These are phyloP conservation scores for Xylaria longipes DNA, from an alignment of 495 filamentous ascomycete genomes.

Conservation along the genomic window DNA sequence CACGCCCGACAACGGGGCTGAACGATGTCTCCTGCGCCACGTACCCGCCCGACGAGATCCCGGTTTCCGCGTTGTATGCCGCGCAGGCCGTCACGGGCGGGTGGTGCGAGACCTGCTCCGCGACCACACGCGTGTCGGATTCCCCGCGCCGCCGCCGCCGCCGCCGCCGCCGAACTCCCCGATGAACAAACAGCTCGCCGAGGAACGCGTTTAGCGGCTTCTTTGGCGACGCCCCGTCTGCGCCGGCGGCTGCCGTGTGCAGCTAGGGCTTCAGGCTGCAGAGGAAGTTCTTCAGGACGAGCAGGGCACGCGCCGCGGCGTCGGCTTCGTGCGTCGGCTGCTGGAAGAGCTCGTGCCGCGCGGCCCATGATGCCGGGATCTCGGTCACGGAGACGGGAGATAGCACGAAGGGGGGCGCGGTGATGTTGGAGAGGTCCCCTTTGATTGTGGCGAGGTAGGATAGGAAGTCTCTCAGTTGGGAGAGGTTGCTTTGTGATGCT, in stretches of 20 bases:
- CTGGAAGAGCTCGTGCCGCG: conserved; percentile 79
- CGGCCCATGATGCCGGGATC: conserved; percentile 87
- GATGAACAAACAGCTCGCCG: conserved; percentile 52
- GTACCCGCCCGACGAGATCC: conserved; percentile 81
- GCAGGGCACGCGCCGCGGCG: conserved; percentile 72
- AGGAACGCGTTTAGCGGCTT: conserved; percentile 53
- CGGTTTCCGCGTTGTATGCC: conserved; percentile 75
- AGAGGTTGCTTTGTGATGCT: conserved; percentile 6
- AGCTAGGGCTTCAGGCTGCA: conserved; percentile 61
- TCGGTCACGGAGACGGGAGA: conserved; percentile 80
- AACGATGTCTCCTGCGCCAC: conserved; percentile 88
- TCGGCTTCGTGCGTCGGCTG: conserved; percentile 76
- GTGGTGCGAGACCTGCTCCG: conserved; percentile 69
- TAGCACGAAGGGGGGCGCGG: conserved; percentile 85
- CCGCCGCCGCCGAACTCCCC: conserved; percentile 74
- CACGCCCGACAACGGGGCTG: conserved; percentile 64
- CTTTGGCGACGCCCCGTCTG: background rate
- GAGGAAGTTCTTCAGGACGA: conserved; percentile 86
- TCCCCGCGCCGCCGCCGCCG: conserved; percentile 54
- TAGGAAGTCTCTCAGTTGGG: conserved; percentile 22
- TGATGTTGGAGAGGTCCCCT: conserved; percentile 84
- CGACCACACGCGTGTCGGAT: conserved; percentile 69
- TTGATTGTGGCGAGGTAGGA: conserved; percentile 57
- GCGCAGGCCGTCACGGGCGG: conserved; percentile 87
- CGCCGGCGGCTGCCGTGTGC: background rate